A percentile compares a stretch with the other conserved stretches of the same genome.
Conservation (phyloP, 306 rosid genomes). For the Trichosanthes truncata region DNA sequence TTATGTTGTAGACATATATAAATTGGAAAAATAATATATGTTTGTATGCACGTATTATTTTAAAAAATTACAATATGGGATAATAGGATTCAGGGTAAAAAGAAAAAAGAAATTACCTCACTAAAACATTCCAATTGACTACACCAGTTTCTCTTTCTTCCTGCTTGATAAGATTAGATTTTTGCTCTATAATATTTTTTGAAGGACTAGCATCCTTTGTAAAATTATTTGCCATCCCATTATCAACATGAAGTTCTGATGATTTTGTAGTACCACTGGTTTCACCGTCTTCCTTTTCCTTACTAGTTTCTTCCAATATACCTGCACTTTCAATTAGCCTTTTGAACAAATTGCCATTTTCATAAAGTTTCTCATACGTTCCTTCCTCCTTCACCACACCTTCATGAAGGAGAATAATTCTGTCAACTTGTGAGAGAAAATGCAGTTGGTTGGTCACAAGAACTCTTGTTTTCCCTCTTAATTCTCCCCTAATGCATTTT, state of each 20-base stretch:
- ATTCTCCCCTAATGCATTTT: constrained; percentile 68
- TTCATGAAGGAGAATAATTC: constrained; percentile 36
- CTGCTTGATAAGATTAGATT: constrained; percentile 60
- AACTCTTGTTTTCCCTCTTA: constrained; percentile 69
- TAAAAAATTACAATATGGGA: not conserved
- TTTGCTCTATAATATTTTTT: constrained; percentile 40
- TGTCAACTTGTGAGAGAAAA: constrained; percentile 44
- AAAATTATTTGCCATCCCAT: constrained; percentile 26
- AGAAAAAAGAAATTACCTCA: constrained; percentile 43
- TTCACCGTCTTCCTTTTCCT: constrained; percentile 27
- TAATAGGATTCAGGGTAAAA: not conserved
- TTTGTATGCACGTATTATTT: not conserved
- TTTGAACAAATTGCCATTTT: constrained; percentile 61
- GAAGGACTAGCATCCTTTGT: constrained; percentile 24
- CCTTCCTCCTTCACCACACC: constrained; percentile 87
- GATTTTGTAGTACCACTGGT: constrained; percentile 17
- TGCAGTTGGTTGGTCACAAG: constrained; percentile 92
- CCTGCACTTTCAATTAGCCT: constrained; percentile 93
- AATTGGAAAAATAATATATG: not conserved
- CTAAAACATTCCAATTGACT: constrained; percentile 65
- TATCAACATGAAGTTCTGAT: constrained; percentile 16
- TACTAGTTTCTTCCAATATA: constrained; percentile 56
- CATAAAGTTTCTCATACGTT: constrained; percentile 72
- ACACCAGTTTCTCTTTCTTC: constrained; percentile 89
- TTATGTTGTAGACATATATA: not conserved